Conservation (phyloP, 1,284 basidiomycete genomes). For the Heliocybe sulcata region DNA sequence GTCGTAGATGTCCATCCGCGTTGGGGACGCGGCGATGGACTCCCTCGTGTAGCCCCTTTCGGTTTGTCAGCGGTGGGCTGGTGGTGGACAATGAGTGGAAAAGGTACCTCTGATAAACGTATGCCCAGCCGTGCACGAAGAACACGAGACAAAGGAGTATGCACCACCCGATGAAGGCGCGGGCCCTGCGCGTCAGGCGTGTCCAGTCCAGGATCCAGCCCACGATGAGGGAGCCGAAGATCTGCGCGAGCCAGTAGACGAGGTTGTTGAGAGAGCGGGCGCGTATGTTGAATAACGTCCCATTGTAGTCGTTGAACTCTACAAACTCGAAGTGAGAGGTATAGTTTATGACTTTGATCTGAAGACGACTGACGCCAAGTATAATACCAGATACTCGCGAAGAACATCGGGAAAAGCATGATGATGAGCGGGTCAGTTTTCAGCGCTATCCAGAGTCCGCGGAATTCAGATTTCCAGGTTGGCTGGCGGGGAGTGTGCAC, state of each 20-base stretch:
- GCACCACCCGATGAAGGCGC: slow-evolving; percentile 58
- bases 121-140: slow-evolving; percentile 60
- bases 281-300: slow-evolving; percentile 58
- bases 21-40: slow-evolving; percentile 22
- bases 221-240: slow-evolving; percentile 56
- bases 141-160: slow-evolving; percentile 56
- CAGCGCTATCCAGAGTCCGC: slow-evolving; percentile 42
- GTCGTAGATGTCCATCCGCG: slow-evolving; percentile 49
- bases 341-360: not conserved
- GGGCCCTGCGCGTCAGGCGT: slow-evolving; percentile 43
- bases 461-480: slow-evolving; percentile 58
- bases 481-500: slow-evolving; percentile 53
- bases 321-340: not conserved
- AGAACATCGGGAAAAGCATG: slow-evolving; percentile 39
- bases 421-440: slow-evolving; percentile 41
- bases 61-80: not conserved
- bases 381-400: slow-evolving; percentile 75
- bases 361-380: slow-evolving; percentile 32
- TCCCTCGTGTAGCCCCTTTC: slow-evolving; percentile 53
- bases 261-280: slow-evolving; percentile 61
- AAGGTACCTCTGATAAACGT: slow-evolving; percentile 59
- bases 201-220: slow-evolving; percentile 55
- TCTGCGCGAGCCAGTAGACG: slow-evolving; percentile 63
- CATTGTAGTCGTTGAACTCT: slow-evolving; percentile 66
- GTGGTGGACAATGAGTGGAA: not conserved